Conservation (phyloP, 176 grass and related monocot species). For the Raddia guianensis region DNA sequence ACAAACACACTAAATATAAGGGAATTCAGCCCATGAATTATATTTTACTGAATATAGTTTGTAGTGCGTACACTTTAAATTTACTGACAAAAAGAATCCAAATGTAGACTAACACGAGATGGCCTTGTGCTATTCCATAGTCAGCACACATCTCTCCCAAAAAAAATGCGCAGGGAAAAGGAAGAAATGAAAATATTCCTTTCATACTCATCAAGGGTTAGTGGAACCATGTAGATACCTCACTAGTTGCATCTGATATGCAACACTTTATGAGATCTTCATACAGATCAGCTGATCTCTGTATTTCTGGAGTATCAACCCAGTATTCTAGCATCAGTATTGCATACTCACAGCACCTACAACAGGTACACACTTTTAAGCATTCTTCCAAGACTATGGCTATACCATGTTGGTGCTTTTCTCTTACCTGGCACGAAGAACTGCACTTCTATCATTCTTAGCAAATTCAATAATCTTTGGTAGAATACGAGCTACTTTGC, state of each 20-base stretch:
- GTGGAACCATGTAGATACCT: constrained; percentile 58
- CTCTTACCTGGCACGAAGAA: constrained; percentile 67
- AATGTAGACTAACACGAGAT: not conserved
- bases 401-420: constrained; percentile 5
- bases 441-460: constrained; percentile 79
- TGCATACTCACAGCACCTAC: constrained; percentile 93
- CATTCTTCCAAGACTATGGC: constrained; percentile 3
- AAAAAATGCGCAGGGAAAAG: not conserved
- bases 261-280: constrained; percentile 93
- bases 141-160: not conserved
- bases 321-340: constrained; percentile 77
- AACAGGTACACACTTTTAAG: constrained; percentile 10
- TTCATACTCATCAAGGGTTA: not conserved
- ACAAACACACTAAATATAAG: not conserved
- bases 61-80: not conserved
- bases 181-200: not conserved
- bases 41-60: constrained; percentile 14
- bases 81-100: not conserved
- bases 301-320: constrained; percentile 95
- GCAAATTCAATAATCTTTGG: constrained; percentile 76
- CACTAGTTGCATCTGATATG: constrained; percentile 77
- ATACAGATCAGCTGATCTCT: constrained; percentile 69
- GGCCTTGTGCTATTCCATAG: not conserved
- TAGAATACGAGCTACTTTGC: constrained; percentile 92
- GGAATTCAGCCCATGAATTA: not conserved